Evolutionary conservation across 768 basidiomycete species (phyloP), one percentile per base, ranked within the genome.

Genomic region (Macrolepiota albuminosa): DNA sequence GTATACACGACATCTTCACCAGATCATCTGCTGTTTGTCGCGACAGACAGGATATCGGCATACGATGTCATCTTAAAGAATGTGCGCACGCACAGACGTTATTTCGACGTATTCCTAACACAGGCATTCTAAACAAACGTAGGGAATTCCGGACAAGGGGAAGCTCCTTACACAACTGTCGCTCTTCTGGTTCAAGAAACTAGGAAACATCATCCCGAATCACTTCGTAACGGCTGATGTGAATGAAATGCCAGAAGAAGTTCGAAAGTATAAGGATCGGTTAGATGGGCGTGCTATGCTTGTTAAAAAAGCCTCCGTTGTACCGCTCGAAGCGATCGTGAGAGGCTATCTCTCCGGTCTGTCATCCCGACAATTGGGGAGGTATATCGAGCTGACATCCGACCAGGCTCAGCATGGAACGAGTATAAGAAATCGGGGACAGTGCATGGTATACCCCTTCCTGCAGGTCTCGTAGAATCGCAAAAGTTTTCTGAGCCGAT

Each of bases 91-190:
- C 62, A 43, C 59, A 10, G 33, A 18, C 39, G 37, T 45, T 52
- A 49, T 48, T 31, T 55, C 37, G 7, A 24, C 24, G 16, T 50
- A 13, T 43, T 43, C 45, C 62, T 66, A 54, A 63, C 58, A n/a
- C 50, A 50, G 42, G 11, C 45, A 40, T 46, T 57, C n/a, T 52
- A 21, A 37, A 61, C 36, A n/a, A 37, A 47, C 40, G 43, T 63
- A 99, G 96, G 95, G 94, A 7, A 93, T 99, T 62, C 95, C 96
- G 16, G 86, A 87, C 63, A 99, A 99, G 71, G 96, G 97, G 57
- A 86, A 85, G 67, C 81, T 97, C 37, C 79, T 99, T 50, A 97
- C 95, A 8, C 78, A 87, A 58, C 86, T 98, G 62, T 98, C 97
- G 18, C 78, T 91, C 55, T 98, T 95, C 79, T 99, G 96, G 96